These are phyloP conservation scores for Agastache rugosa DNA, from an alignment of 257 asterid species.

Conservation along the genomic window DNA sequence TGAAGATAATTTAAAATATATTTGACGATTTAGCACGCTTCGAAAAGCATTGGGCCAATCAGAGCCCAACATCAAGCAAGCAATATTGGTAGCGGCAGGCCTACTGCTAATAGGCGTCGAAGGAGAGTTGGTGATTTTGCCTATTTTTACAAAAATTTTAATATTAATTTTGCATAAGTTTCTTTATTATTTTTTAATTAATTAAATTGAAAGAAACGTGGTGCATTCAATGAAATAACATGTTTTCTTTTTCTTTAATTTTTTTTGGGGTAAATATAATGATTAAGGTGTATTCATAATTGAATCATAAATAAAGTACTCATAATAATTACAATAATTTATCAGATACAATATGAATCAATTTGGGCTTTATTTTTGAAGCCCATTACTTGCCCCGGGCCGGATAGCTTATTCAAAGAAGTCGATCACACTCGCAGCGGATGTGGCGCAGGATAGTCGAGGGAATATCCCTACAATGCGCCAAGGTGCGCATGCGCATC, in stretches of 20 bases:
- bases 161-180: not conserved
- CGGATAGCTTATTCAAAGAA: not conserved
- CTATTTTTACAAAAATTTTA: not conserved
- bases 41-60: not conserved
- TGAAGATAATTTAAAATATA: too few relatives aligned
- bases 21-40: too few relatives aligned
- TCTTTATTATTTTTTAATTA: too few relatives aligned
- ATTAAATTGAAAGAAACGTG: not conserved
- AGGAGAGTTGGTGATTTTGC: not conserved
- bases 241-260: not conserved
- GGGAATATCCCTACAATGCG: constrained; percentile 39
- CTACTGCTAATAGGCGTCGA: not conserved
- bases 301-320: too few relatives aligned
- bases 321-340: too few relatives aligned
- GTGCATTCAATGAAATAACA: not conserved
- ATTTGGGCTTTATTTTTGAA: not conserved
- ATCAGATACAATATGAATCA: too few relatives aligned
- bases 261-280: too few relatives aligned
- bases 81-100: not conserved
- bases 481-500: constrained; percentile 35
- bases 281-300: too few relatives aligned
- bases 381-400: not conserved
- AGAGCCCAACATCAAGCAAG: not conserved
- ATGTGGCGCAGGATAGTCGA: constrained; percentile 38
- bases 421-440: not conserved